These are phyloP conservation scores for Lentinus tigrinus DNA, from an alignment of 768 basidiomycete species.

Conservation along the genomic window DNA sequence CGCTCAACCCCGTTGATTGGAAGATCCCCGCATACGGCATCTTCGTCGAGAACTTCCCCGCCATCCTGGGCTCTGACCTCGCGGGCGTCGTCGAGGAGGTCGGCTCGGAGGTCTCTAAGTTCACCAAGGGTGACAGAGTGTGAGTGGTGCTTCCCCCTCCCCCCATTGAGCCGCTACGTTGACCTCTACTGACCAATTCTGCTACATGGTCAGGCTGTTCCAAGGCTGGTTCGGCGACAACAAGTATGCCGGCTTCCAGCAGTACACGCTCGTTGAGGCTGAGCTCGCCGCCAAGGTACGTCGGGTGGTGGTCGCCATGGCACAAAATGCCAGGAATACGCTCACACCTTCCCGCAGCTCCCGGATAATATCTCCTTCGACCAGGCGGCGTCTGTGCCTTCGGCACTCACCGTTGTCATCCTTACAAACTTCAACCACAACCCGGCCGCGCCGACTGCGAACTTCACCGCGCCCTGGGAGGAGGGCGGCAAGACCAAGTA, in stretches of 20 bases:
- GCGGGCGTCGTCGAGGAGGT: not conserved
- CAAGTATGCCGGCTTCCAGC: constrained; percentile 18
- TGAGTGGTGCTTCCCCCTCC: not conserved
- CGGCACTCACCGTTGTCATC: constrained; percentile 2
- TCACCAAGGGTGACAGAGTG: constrained; percentile 41
- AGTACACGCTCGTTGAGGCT: constrained; percentile 22
- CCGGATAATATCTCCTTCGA: constrained; percentile 12
- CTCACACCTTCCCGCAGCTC: constrained; percentile 20
- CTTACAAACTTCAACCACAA: constrained; percentile 25
- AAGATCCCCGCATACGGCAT: constrained; percentile 27
- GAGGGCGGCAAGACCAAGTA: constrained; percentile 14
- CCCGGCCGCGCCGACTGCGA: not conserved
- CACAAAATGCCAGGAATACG: constrained; percentile 21
- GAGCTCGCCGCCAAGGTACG: constrained; percentile 23
- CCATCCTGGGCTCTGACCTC: not conserved
- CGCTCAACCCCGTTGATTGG: constrained; percentile 36
- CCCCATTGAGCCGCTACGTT: not conserved
- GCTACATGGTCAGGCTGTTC: not conserved
- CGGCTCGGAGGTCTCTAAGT: constrained; percentile 5
- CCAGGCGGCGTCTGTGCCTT: constrained; percentile 9
- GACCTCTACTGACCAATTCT: not conserved
- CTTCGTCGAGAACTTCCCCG: constrained; percentile 27
- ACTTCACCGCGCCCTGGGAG: constrained; percentile 19
- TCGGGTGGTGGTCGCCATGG: constrained; percentile 21
- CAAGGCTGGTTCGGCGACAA: constrained; percentile 7